These are phyloP conservation scores for Endocarpon pusillum DNA, from an alignment of 495 filamentous ascomycete genomes.

Conservation along the genomic window DNA sequence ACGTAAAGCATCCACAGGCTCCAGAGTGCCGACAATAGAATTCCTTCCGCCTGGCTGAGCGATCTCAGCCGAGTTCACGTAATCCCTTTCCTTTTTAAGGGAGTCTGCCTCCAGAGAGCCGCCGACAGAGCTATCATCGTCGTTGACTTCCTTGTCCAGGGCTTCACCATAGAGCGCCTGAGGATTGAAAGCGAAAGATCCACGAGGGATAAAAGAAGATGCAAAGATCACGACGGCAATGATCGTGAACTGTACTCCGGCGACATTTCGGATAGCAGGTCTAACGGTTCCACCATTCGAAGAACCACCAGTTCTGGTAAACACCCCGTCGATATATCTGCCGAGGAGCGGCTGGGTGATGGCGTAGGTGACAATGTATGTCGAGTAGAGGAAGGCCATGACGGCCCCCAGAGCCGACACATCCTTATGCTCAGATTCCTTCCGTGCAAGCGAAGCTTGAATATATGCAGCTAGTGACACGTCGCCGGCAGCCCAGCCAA, in stretches of 20 bases:
- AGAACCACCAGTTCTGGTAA: constrained; percentile 11
- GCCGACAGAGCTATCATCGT: not conserved
- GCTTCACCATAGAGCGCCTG: constrained; percentile 19
- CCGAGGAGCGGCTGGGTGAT: constrained; percentile 23
- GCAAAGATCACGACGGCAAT: constrained; percentile 16
- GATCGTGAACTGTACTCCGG: constrained; percentile 24
- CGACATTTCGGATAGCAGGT: constrained; percentile 15
- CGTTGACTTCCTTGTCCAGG: constrained; percentile 11
- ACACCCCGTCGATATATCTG: constrained; percentile 22
- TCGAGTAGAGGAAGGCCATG: constrained; percentile 30
- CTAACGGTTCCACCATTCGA: constrained; percentile 8
- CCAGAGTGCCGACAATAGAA: too few species aligned
- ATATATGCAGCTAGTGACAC: constrained; percentile 28
- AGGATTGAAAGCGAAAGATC: constrained; percentile 21
- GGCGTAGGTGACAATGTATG: constrained; percentile 27
- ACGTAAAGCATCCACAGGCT: too few species aligned
- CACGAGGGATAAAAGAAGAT: constrained; percentile 22
- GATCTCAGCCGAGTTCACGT: too few species aligned
- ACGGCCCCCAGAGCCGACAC: constrained; percentile 29
- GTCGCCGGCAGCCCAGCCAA: constrained; percentile 29
- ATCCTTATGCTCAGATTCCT: constrained; percentile 19
- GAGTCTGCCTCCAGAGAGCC: not conserved
- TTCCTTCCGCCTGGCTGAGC: too few species aligned
- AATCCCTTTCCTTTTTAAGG: not conserved
- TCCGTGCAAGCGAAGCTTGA: constrained; percentile 21